Evolutionary conservation across 2,329 filamentous ascomycete genomes (phyloP).

Genomic region (Sphaerostilbella broomeana): DNA sequence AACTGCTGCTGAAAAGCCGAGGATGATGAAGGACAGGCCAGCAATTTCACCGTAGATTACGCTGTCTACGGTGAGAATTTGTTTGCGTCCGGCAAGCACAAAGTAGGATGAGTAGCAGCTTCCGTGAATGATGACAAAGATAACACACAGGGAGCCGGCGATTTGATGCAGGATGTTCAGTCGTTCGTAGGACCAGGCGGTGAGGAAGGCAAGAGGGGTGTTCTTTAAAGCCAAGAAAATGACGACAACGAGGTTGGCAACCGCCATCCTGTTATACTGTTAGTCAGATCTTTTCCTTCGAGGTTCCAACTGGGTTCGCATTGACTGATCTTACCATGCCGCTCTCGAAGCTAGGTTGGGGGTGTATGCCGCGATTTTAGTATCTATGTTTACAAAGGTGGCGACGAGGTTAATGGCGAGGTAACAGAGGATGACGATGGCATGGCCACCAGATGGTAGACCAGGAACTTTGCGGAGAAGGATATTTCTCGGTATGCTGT

Average conservation of each 20-base stretch:
- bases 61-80: conserved; percentile 28
- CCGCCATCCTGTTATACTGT: conserved; percentile 28
- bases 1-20: conserved; percentile 36
- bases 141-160: conserved; percentile 43
- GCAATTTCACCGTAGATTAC: conserved; percentile 45
- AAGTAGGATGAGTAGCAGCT: conserved; percentile 39
- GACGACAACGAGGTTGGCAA: conserved; percentile 44
- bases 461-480: conserved; percentile 21
- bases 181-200: conserved; percentile 50
- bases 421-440: conserved; percentile 24
- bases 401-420: conserved; percentile 28
- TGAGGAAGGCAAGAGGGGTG: conserved; percentile 48
- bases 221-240: conserved; percentile 52
- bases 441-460: conserved; percentile 30
- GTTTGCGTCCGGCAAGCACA: conserved; percentile 19
- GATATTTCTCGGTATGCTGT: conserved; percentile 23
- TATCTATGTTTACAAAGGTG: conserved; percentile 29
- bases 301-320: background rate
- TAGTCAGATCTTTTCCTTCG: background rate
- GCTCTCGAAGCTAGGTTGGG: conserved; percentile 32
- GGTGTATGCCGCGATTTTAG: conserved; percentile 22
- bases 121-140: conserved; percentile 40
- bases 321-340: conserved; percentile 28
- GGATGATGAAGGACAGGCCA: conserved; percentile 38
- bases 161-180: conserved; percentile 52